Evolutionary conservation across 1,284 basidiomycete species (phyloP).

Genomic region (Sanghuangporus baumii): DNA sequence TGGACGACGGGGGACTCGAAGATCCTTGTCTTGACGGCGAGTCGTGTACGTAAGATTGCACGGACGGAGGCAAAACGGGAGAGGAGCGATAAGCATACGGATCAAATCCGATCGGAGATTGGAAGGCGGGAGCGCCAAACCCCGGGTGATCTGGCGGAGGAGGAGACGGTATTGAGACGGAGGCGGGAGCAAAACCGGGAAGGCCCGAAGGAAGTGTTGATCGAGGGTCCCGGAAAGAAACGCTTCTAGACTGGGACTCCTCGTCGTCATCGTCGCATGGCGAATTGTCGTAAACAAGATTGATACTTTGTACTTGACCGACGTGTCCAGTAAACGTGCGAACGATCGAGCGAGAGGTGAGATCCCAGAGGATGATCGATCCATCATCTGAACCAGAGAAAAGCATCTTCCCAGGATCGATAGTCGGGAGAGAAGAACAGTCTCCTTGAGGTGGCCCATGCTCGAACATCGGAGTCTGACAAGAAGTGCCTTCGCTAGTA

Average conservation of each 20-base stretch:
- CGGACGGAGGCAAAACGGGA: constrained; percentile 11
- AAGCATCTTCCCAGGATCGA: constrained; percentile 85
- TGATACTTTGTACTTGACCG: constrained; percentile 91
- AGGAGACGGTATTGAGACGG: constrained; percentile 20
- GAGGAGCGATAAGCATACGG: constrained; percentile 19
- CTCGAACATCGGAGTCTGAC: constrained; percentile 31
- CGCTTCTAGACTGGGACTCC: neutral
- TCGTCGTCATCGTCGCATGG: constrained; percentile 28
- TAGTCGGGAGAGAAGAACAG: constrained; percentile 36
- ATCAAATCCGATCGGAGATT: constrained; percentile 21
- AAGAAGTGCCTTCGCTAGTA: constrained; percentile 22
- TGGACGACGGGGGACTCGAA: constrained; percentile 4
- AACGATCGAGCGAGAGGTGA: constrained; percentile 76
- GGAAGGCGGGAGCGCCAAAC: constrained; percentile 19
- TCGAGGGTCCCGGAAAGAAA: constrained; percentile 15
- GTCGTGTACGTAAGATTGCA: constrained; percentile 2
- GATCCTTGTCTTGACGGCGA: constrained; percentile 6
- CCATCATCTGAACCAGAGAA: constrained; percentile 97
- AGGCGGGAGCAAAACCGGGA: constrained; percentile 22
- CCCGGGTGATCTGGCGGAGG: constrained; percentile 20
- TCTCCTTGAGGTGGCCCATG: constrained; percentile 24
- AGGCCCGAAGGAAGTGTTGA: constrained; percentile 20
- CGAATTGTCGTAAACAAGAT: constrained; percentile 63
- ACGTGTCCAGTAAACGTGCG: constrained; percentile 88
- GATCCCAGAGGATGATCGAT: constrained; percentile 92